Base-by-base conservation (phyloP, 2,329 filamentous ascomycete genomes). In the Thelonectria rubi region DNA sequence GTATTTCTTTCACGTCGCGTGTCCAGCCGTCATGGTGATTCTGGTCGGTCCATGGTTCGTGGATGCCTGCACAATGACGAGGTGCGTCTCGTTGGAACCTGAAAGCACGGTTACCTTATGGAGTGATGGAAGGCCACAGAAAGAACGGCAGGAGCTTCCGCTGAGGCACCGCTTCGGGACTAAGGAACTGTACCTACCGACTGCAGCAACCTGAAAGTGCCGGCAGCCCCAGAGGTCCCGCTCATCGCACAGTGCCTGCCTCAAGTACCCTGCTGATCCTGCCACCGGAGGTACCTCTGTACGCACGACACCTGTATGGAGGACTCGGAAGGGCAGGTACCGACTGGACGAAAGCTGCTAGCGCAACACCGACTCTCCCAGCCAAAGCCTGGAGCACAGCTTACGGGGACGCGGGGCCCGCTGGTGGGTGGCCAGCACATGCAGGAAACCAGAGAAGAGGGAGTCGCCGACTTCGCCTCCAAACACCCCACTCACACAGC, bases 241-340 rank as follows among this genome's bases (percentile, higher is more conserved):
- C 20, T 26, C 43, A 48, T 42, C 26, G 51, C 58, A 55, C 58
- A 55, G 58, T 55, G 46, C 53, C 51, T 37, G 34, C 34, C 14
- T 12, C 50, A 54, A 18, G 21, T 24, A 7, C 21, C 21, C 21
- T 30, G 26, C 26, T 30, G 26, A 8, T 30, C 26, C 26, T 30
- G 26, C 7, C 7, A 8, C 26, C 5, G 26, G 26, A 30, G 26
- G 26, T 30, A 30, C 26, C 26, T 30, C 26, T 30, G 2, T 9
- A 30, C 26, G 26, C 26, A 30, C 26, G 47, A 32, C 15, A n/a
- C 26, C 37, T 17, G 37, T 15, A 17, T 24, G 9, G 30, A 40
- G 32, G 32, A 42, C 43, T 43, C 15, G 21, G 20, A 42, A 37
- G 53, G 51, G 50, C 51, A 55, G 46, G 58, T 55, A 60, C 51